Evolutionary conservation across 768 basidiomycete species (phyloP).

Genomic region (Coprinopsis sp.): DNA sequence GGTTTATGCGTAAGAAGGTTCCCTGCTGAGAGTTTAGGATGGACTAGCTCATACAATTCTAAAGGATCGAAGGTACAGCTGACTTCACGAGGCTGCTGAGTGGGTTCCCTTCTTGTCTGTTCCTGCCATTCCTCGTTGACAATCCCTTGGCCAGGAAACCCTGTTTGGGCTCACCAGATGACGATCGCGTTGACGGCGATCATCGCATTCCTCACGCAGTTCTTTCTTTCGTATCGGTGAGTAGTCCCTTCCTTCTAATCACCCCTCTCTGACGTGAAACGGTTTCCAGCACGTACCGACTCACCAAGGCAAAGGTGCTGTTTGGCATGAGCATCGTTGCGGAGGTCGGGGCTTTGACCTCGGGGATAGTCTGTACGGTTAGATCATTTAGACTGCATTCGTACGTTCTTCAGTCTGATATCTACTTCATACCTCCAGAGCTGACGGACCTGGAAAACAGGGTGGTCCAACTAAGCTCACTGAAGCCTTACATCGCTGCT

Average conservation of each 20-base stretch:
- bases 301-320: constrained; percentile 21
- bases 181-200: constrained; percentile 40
- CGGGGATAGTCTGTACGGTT: constrained; percentile 29
- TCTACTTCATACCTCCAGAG: too few species aligned
- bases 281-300: constrained; percentile 13
- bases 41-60: background rate
- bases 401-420: constrained; percentile 5
- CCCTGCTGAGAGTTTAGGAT: too few species aligned
- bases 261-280: too few species aligned
- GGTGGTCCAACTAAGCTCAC: background rate
- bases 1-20: constrained; percentile 8
- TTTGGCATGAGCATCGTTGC: constrained; percentile 10
- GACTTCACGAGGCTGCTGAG: constrained; percentile 26
- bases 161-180: constrained; percentile 43
- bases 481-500: constrained; percentile 6
- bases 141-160: constrained; percentile 28
- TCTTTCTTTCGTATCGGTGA: constrained; percentile 39
- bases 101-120: constrained; percentile 10
- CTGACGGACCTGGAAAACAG: too few species aligned
- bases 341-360: constrained; percentile 23
- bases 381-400: constrained; percentile 1
- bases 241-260: background rate
- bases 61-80: constrained; percentile 30
- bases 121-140: too few species aligned
- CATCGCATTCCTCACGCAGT: constrained; percentile 43